Evolutionary conservation across 805 yeast genomes (phyloP).

Genomic region (Sugiyamaella chiloensis): DNA sequence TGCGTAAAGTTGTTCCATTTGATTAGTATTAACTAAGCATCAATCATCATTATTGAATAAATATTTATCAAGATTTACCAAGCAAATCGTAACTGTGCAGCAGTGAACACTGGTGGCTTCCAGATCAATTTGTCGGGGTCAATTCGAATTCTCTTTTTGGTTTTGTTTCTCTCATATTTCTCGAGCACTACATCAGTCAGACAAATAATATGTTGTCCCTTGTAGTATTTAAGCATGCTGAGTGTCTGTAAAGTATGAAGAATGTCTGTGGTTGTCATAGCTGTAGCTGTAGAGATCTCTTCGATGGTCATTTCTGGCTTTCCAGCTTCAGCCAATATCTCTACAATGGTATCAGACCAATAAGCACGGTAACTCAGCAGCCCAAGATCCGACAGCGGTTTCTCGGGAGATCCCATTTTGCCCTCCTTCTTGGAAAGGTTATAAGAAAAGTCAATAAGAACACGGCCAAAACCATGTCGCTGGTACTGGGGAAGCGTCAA

Average conservation of each 20-base stretch:
- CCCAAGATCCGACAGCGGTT: slow-evolving; percentile 94
- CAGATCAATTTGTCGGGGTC: slow-evolving; percentile 72
- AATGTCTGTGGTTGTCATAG: slow-evolving; percentile 96
- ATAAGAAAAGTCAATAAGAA: slow-evolving; percentile 89
- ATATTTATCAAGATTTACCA: slow-evolving; percentile 57
- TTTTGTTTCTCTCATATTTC: slow-evolving; percentile 66
- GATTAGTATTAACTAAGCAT: slow-evolving; percentile 18
- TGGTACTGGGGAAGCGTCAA: slow-evolving; percentile 95
- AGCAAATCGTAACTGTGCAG: slow-evolving; percentile 92
- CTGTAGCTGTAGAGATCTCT: slow-evolving; percentile 77
- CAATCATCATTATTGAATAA: not conserved
- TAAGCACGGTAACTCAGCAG: slow-evolving; percentile 88
- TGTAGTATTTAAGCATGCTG: slow-evolving; percentile 85
- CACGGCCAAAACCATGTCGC: slow-evolving; percentile 88
- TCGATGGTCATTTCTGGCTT: slow-evolving; percentile 71
- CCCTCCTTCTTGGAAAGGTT: slow-evolving; percentile 84
- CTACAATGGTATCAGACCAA: slow-evolving; percentile 90
- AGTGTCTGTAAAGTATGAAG: slow-evolving; percentile 89
- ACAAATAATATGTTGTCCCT: slow-evolving; percentile 90
- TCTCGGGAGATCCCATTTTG: slow-evolving; percentile 95
- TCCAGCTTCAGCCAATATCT: slow-evolving; percentile 66
- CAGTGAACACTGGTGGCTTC: slow-evolving; percentile 94
- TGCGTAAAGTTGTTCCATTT: slow-evolving; percentile 27
- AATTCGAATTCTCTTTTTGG: slow-evolving; percentile 70
- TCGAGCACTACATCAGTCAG: slow-evolving; percentile 78